phyloP scores from a whole-genome alignment of 345 rosid species.

The Eucalyptus curtisii region DNA sequence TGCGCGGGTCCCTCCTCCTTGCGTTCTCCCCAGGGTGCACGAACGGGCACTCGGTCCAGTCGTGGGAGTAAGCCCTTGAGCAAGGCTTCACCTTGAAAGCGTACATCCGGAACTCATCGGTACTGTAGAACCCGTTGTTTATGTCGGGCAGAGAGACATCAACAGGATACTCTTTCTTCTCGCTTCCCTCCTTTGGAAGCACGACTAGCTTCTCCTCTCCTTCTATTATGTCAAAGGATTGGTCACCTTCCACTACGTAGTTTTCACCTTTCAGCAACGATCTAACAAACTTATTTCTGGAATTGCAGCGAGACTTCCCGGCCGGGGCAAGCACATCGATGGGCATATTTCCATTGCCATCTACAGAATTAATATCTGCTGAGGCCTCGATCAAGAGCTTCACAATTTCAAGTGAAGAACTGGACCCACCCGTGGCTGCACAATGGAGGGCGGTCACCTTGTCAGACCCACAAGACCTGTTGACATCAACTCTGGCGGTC shows the following conservation, averaged over 20 bases:
- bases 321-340: slow-evolving; percentile 29
- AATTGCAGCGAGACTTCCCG: slow-evolving; percentile 19
- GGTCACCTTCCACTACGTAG: neutral
- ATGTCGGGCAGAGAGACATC: slow-evolving; percentile 81
- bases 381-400: slow-evolving; percentile 58
- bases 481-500: slow-evolving; percentile 41
- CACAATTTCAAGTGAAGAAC: slow-evolving; percentile 37
- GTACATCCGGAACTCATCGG: slow-evolving; percentile 92
- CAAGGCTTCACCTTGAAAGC: slow-evolving; percentile 93
- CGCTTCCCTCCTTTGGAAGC: slow-evolving; percentile 24
- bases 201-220: slow-evolving; percentile 25
- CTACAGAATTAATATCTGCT: slow-evolving; percentile 38
- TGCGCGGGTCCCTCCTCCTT: slow-evolving; percentile 92
- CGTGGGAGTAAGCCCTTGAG: slow-evolving; percentile 97
- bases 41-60: slow-evolving; percentile 98
- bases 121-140: slow-evolving; percentile 68
- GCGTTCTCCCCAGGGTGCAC: slow-evolving; percentile 99
- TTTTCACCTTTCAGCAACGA: slow-evolving; percentile 33
- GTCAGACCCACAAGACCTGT: slow-evolving; percentile 59
- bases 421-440: slow-evolving; percentile 66
- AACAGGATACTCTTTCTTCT: slow-evolving; percentile 73
- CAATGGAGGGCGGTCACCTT: slow-evolving; percentile 82
- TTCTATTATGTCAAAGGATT: slow-evolving; percentile 1
- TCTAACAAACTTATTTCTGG: slow-evolving; percentile 39
- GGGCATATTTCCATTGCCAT: slow-evolving; percentile 61